phyloP scores from a whole-genome alignment of 805 yeast species.

The Schwanniomyces yamadae region DNA sequence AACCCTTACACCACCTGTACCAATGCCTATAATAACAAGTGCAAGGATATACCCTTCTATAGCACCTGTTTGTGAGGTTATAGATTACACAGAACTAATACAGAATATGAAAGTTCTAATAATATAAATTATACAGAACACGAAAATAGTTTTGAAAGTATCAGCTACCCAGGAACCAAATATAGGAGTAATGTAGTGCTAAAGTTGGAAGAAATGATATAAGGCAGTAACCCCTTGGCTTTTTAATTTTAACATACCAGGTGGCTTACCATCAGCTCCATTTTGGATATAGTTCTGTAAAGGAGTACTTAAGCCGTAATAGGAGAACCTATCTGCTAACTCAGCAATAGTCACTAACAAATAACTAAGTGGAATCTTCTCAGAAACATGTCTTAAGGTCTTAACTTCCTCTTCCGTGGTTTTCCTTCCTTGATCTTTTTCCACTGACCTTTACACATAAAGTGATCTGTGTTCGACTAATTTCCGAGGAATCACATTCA shows the following conservation, averaged over 20 bases:
- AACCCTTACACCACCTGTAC: constrained; percentile 80
- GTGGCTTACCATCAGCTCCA: constrained; percentile 34
- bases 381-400: constrained; percentile 53
- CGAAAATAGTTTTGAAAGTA: constrained; percentile 63
- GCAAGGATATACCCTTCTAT: constrained; percentile 61
- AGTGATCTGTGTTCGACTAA: too few species aligned
- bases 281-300: constrained; percentile 79
- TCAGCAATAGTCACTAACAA: constrained; percentile 71
- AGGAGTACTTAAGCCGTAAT: constrained; percentile 74
- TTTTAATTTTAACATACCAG: constrained; percentile 57
- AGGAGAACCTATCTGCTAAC: constrained; percentile 78
- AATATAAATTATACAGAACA: constrained; percentile 58
- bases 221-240: constrained; percentile 67
- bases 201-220: constrained; percentile 73
- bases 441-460: too few species aligned
- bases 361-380: constrained; percentile 51
- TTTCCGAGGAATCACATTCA: too few species aligned
- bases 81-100: constrained; percentile 65
- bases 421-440: constrained; percentile 37
- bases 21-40: constrained; percentile 64
- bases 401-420: constrained; percentile 56
- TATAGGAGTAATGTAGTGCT: constrained; percentile 80
- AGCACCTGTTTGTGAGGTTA: constrained; percentile 49
- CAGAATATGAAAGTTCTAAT: constrained; percentile 63
- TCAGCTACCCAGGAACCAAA: constrained; percentile 77